Percentiles rank a stretch among this genome's conserved stretches.
Conservation (phyloP, 176 grass and related monocot species). For the Oryza nivara region DNA sequence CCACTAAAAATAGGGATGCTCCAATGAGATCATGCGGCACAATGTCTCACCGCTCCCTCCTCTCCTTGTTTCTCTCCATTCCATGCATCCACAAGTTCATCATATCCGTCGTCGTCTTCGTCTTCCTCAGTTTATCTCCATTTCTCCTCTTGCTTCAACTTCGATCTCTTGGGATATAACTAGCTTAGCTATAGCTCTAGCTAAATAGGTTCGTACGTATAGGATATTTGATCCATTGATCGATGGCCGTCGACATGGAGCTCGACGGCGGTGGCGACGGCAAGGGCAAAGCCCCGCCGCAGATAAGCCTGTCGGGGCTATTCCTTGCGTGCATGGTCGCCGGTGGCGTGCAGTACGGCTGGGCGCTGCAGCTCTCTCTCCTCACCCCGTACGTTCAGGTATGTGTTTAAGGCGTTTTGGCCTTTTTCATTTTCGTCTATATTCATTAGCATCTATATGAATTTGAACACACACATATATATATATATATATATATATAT, state of each 20-base stretch:
- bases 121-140: not conserved
- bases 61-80: slow-evolving; percentile 20
- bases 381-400: slow-evolving; percentile 91
- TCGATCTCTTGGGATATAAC: not conserved
- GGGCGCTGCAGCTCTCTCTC: slow-evolving; percentile 89
- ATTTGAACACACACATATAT: no score
- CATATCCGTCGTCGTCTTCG: not conserved
- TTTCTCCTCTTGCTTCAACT: not conserved
- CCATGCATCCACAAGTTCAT: slow-evolving; percentile 21
- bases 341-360: slow-evolving; percentile 79
- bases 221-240: not conserved
- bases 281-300: not conserved
- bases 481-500: no score
- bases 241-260: not conserved
- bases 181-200: not conserved
- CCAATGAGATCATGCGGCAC: not conserved
- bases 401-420: not conserved
- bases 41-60: not conserved
- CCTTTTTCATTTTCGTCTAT: no score
- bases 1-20: not conserved
- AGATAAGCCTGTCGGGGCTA: slow-evolving; percentile 44
- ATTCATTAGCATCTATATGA: no score
- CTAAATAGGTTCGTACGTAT: not conserved
- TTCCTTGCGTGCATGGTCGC: slow-evolving; percentile 74
- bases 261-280: not conserved